These are phyloP conservation scores for Emericellopsis terricola DNA, from an alignment of 495 filamentous ascomycete genomes.

Conservation along the genomic window DNA sequence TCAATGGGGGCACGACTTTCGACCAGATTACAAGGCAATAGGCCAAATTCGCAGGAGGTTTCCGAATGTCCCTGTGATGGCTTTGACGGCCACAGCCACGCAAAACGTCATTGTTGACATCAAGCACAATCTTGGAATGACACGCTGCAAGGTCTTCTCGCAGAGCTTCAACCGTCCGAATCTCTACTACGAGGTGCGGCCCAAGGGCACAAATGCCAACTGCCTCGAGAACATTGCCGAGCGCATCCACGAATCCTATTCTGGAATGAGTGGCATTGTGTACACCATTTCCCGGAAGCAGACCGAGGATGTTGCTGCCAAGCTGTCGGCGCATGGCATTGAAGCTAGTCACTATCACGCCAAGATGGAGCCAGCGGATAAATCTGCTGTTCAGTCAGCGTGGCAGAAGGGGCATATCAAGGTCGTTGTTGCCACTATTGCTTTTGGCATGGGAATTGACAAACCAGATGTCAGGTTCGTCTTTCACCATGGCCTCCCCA, in stretches of 20 bases:
- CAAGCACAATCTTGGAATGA: slow-evolving; percentile 70
- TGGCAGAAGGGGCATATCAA: slow-evolving; percentile 70
- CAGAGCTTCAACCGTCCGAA: slow-evolving; percentile 95
- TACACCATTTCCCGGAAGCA: slow-evolving; percentile 78
- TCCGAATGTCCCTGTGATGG: slow-evolving; percentile 73
- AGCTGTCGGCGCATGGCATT: slow-evolving; percentile 43
- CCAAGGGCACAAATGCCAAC: slow-evolving; percentile 24
- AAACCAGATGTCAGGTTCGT: slow-evolving; percentile 92
- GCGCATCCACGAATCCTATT: slow-evolving; percentile 48
- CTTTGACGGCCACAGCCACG: slow-evolving; percentile 87
- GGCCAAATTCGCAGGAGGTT: slow-evolving; percentile 51
- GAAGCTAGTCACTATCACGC: slow-evolving; percentile 78
- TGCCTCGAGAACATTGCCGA: slow-evolving; percentile 48
- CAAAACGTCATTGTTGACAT: slow-evolving; percentile 82
- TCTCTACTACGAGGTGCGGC: slow-evolving; percentile 64
- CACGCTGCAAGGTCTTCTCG: slow-evolving; percentile 52
- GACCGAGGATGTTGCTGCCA: slow-evolving; percentile 62
- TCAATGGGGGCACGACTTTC: slow-evolving; percentile 98
- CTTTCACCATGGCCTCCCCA: slow-evolving; percentile 79
- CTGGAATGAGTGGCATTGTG: slow-evolving; percentile 68
- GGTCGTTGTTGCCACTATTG: slow-evolving; percentile 96
- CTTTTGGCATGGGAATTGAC: slow-evolving; percentile 98
- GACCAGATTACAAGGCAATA: slow-evolving; percentile 84
- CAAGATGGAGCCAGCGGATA: slow-evolving; percentile 43
- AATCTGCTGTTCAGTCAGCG: slow-evolving; percentile 45